These are phyloP conservation scores for Bacterosira constricta DNA, from an alignment of 108 stramenopile species.

Conservation along the genomic window DNA sequence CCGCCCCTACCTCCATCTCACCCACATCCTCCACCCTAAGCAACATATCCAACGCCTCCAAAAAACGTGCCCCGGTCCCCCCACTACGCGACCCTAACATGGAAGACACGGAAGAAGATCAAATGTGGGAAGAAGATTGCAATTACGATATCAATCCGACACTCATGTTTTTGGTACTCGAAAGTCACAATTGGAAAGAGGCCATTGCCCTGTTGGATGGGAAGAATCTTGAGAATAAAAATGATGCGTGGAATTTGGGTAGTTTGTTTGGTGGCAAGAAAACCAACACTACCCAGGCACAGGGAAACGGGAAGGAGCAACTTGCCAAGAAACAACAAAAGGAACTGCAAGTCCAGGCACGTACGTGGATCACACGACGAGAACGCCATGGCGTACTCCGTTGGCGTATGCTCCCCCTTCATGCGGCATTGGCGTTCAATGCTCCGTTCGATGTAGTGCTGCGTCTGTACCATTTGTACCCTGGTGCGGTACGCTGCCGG, in stretches of 20 bases:
- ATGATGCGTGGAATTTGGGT: constrained; percentile 32
- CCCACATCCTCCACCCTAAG: constrained; percentile 14
- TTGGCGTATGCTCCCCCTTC: constrained; percentile 73
- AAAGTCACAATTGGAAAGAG: constrained; percentile 67
- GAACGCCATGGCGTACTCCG: constrained; percentile 52
- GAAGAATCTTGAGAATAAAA: constrained; percentile 22
- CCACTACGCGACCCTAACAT: constrained; percentile 38
- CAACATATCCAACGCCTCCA: constrained; percentile 27
- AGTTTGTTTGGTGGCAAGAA: constrained; percentile 19
- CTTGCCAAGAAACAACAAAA: constrained; percentile 20
- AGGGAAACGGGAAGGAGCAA: constrained; percentile 18
- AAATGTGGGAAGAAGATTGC: constrained; percentile 48
- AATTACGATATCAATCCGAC: constrained; percentile 76
- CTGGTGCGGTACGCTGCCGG: constrained; percentile 56
- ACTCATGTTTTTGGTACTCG: constrained; percentile 67
- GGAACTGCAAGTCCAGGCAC: constrained; percentile 46
- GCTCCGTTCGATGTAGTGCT: constrained; percentile 61
- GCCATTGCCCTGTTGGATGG: constrained; percentile 48
- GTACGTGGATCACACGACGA: constrained; percentile 76
- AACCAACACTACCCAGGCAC: constrained; percentile 13
- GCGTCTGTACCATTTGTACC: constrained; percentile 55
- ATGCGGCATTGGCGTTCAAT: constrained; percentile 64
- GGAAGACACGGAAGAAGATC: constrained; percentile 44
- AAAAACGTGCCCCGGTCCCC: constrained; percentile 43
- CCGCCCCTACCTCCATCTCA: constrained; percentile 10